Base-by-base conservation (phyloP, 108 stramenopile species). In the Skeletonema grethae region DNA sequence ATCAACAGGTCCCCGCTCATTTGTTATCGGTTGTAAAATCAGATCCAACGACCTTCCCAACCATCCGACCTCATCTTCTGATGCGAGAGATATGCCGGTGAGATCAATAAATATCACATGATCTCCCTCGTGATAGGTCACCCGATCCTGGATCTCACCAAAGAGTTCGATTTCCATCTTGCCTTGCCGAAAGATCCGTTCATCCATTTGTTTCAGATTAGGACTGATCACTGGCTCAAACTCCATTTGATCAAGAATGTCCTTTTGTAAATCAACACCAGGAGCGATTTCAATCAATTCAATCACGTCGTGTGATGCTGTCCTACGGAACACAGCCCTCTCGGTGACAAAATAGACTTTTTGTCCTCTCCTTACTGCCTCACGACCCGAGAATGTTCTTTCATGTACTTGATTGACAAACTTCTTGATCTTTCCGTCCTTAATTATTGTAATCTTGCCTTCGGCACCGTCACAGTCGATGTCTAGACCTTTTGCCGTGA, bases 221-320 rank as follows among this genome's bases (percentile, higher is more conserved):
- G 78, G 80, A 61, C 84, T 83, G 32, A 91, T 74, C 9, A 73
- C 69, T 30, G 92, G 92, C 24, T 55, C 53, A 70, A 90, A 90
- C 7, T 91, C 90, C 90, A 94, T 91, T 56, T 88, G 88, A 41
- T 85, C 85, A 24, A 94, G 55, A 61, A 94, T 69, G 62, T 94
- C 87, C 56, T 80, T 94, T 57, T 91, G 82, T 32, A 94, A 55
- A 65, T 94, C 93, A 16, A 91, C 69, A 35, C 93, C 93, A 7
- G 93, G 93, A 7, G 93, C 93, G 45, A 94, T 84, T 79, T 94
- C 93, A 18, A 88, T 87, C 43, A 94, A 65, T 61, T 94, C 93
- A 20, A 94, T 61, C 7, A 75, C 75, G 67, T 85, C 82, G 61
- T 79, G 69, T 12, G 73, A 50, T 9, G 80, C 75, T 9, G 87